Evolutionary conservation across 352 stramenopile genomes (phyloP).

Genomic region (Sclerospora graminicola): DNA sequence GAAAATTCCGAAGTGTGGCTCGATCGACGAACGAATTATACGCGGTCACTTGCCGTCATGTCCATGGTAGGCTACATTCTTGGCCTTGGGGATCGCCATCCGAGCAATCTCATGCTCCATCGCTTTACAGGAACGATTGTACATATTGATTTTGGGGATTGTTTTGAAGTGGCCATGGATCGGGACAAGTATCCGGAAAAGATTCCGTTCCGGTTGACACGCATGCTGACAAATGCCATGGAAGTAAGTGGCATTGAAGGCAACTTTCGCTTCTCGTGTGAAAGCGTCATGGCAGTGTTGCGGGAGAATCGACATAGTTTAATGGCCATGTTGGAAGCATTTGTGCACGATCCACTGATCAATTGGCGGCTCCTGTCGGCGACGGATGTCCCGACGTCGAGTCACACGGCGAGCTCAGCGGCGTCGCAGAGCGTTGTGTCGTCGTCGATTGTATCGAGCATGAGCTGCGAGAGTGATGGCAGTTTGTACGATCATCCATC

Average conservation of each 20-base stretch:
- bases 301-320: slow-evolving; percentile 96
- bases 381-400: slow-evolving; percentile 44
- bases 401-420: slow-evolving; percentile 19
- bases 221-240: slow-evolving; percentile 99
- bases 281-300: slow-evolving; percentile 96
- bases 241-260: slow-evolving; percentile 97
- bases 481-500: slow-evolving; percentile 16
- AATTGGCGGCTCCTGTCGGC: slow-evolving; percentile 89
- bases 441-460: slow-evolving; percentile 23
- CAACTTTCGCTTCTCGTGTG: slow-evolving; percentile 96
- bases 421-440: slow-evolving; percentile 23
- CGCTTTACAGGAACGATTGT: slow-evolving; percentile 94
- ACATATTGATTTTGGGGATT: slow-evolving; percentile 96
- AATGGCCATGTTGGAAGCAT: slow-evolving; percentile 99
- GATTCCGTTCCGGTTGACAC: slow-evolving; percentile 98
- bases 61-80: slow-evolving; percentile 98
- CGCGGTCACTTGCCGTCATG: slow-evolving; percentile 96
- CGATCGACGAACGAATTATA: slow-evolving; percentile 96
- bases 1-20: slow-evolving; percentile 98
- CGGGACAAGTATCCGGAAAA: slow-evolving; percentile 98
- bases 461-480: slow-evolving; percentile 14
- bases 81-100: slow-evolving; percentile 97
- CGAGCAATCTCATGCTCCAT: slow-evolving; percentile 99
- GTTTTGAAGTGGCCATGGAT: slow-evolving; percentile 98
- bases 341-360: slow-evolving; percentile 99